Evolutionary conservation across 2,329 filamentous ascomycete genomes (phyloP), one percentile per base, ranked within the genome.

Genomic region (Emmonsia crescens): DNA sequence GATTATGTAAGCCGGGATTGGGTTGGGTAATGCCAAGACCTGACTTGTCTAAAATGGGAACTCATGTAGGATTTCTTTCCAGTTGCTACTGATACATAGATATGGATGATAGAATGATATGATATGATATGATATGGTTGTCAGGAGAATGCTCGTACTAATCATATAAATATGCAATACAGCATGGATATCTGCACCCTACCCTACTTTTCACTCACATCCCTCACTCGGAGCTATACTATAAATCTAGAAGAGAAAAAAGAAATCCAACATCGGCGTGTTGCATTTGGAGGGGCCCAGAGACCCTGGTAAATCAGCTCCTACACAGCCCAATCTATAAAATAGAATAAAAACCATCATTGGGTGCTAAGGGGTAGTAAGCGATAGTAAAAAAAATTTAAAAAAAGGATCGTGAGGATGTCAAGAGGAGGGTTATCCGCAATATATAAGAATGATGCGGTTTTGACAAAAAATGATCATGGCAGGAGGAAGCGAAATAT

Each of bases 1-100:
- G 60, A 29, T 61, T 61, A 61, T 19, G 16, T 61, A 61, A 60
- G 29, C 29, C 6, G n/a, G n/a, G n/a, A 4, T 5, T 19, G 21
- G 5, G 46, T 38, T 2, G 36, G 36, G 14, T 8, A 38, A 14
- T 27, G 46, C 46, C 46, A 49, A 49, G 46, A 49, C 10, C 1
- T 16, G 5, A 5, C 42, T 21, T 9, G n/a, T 19, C 19, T 6
- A 44, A 44, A 44, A 21, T 21, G 40, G 38, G 16, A 40, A 40
- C 5, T n/a, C n/a, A 40, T 40, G 38, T 40, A 19, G 12, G n/a
- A n/a, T n/a, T n/a, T n/a, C 14, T 40, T 19, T 38, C 36, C 36
- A 12, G 36, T 12, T n/a, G n/a, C n/a, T n/a, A n/a, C n/a, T n/a
- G n/a, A n/a, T n/a, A n/a, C n/a, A n/a, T n/a, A n/a, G n/a, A n/a